Percentiles rank a stretch among this genome's conserved stretches.
Evolutionary conservation across 345 rosid species (phyloP).

Genomic region (Sonneratia caseolaris): DNA sequence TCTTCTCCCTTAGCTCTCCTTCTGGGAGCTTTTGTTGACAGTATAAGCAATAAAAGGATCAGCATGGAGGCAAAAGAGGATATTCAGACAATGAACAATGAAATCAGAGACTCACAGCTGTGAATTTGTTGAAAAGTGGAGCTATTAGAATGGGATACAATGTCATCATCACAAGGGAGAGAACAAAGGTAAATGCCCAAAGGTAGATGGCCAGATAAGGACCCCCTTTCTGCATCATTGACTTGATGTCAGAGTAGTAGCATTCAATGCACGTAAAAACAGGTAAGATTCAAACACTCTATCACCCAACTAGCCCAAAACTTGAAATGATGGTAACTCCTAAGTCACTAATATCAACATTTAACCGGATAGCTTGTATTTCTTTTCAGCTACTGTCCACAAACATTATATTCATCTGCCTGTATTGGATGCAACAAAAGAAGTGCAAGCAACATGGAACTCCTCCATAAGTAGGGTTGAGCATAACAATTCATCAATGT

Average conservation of each 20-base stretch:
- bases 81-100: not conserved
- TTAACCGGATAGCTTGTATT: not conserved
- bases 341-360: not conserved
- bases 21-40: slow-evolving; percentile 66
- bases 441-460: not conserved
- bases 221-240: slow-evolving; percentile 82
- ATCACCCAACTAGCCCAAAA: not conserved
- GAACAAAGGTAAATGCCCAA: slow-evolving; percentile 93
- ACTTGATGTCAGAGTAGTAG: slow-evolving; percentile 1
- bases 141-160: slow-evolving; percentile 84
- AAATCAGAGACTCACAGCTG: slow-evolving; percentile 58
- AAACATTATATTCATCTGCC: not conserved
- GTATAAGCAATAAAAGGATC: slow-evolving; percentile 12
- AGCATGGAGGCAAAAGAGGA: slow-evolving; percentile 6
- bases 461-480: not conserved
- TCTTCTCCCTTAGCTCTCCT: slow-evolving; percentile 71
- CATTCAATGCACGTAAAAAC: not conserved
- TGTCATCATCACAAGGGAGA: slow-evolving; percentile 97
- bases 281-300: not conserved
- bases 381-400: not conserved
- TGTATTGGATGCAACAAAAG: not conserved
- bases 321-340: not conserved
- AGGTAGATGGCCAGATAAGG: slow-evolving; percentile 97
- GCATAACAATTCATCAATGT: not conserved
- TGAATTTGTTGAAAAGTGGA: slow-evolving; percentile 94